Evolutionary conservation across 345 rosid species (phyloP).

Genomic region (Hibiscus syriacus): DNA sequence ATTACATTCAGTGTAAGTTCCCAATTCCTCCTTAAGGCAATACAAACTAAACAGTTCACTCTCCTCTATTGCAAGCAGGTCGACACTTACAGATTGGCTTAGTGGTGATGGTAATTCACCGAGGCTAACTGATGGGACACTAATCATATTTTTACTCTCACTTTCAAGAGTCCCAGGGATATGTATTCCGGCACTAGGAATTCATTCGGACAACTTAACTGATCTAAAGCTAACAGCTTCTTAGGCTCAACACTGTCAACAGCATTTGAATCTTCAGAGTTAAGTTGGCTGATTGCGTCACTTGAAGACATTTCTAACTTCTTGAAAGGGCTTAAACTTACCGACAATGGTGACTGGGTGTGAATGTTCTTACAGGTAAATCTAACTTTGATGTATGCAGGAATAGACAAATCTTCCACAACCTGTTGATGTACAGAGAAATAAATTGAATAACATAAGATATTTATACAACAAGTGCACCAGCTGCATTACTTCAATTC

Average conservation of each 20-base stretch:
- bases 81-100: slow-evolving; percentile 13
- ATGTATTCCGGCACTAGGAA: slow-evolving; percentile 7
- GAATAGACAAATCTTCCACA: slow-evolving; percentile 35
- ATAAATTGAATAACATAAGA: background rate
- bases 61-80: slow-evolving; percentile 24
- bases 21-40: slow-evolving; percentile 29
- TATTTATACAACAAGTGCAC: background rate
- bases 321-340: slow-evolving; percentile 12
- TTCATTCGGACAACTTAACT: slow-evolving; percentile 8
- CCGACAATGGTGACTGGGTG: slow-evolving; percentile 12
- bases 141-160: background rate
- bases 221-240: slow-evolving; percentile 12
- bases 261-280: slow-evolving; percentile 14
- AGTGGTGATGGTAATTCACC: slow-evolving; percentile 16
- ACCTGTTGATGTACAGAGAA: slow-evolving; percentile 26
- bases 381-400: slow-evolving; percentile 26
- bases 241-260: slow-evolving; percentile 7
- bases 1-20: slow-evolving; percentile 14
- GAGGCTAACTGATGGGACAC: slow-evolving; percentile 8
- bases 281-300: background rate
- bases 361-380: slow-evolving; percentile 21
- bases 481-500: background rate
- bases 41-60: slow-evolving; percentile 14
- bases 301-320: slow-evolving; percentile 21
- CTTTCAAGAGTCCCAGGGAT: slow-evolving; percentile 13